A percentile compares a stretch with the other conserved stretches of the same genome.
Conservation (phyloP, 306 rosid genomes). For the Gynostemma pentaphyllum region DNA sequence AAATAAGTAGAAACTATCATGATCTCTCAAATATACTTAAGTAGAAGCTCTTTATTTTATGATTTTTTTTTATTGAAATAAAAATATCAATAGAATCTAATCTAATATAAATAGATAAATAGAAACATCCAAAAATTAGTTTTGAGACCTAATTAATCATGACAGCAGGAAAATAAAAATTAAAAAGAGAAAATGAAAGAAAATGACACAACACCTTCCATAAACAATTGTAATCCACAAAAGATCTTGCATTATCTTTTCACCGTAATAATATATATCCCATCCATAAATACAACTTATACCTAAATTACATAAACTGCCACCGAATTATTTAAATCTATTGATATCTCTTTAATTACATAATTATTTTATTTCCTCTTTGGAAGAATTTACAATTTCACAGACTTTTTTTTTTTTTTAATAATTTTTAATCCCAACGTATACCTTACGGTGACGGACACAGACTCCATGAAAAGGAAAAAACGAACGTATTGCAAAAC, state of each 20-base stretch:
- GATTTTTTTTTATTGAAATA: no score
- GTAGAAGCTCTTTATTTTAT: no score
- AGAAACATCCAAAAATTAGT: no score
- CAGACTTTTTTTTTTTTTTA: background rate
- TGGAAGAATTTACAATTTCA: constrained; percentile 5
- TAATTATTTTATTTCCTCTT: background rate
- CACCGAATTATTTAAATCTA: background rate
- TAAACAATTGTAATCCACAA: background rate
- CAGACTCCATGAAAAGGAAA: no score
- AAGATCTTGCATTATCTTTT: background rate
- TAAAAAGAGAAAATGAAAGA: background rate
- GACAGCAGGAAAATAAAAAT: background rate
- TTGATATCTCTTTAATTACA: background rate
- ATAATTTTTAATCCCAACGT: no score
- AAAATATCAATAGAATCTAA: no score
- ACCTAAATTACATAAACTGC: background rate
- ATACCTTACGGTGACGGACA: no score
- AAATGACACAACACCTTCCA: background rate
- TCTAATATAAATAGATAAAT: no score
- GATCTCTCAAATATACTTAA: no score
- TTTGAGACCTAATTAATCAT: constrained; percentile 12
- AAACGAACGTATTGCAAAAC: background rate
- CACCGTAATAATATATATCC: background rate
- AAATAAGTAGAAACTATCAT: no score
- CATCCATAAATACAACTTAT: background rate